Percentiles rank a stretch among this genome's conserved stretches.
Evolutionary conservation across 352 stramenopile genomes (phyloP).

Genomic region (Phytophthora vignae): DNA sequence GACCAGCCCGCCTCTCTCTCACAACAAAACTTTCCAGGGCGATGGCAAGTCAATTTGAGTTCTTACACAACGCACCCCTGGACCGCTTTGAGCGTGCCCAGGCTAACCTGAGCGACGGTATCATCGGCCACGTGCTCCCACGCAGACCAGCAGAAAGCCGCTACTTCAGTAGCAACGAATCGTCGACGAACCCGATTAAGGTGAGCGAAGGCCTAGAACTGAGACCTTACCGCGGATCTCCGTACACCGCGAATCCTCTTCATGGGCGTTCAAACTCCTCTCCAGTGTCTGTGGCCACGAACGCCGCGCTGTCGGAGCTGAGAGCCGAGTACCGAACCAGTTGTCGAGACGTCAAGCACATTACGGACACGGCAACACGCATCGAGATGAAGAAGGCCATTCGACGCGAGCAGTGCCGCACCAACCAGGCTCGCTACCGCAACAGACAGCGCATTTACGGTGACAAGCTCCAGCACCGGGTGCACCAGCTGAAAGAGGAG

Average conservation of each 20-base stretch:
- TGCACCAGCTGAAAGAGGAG: conserved; percentile 16
- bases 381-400: conserved; percentile 18
- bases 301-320: background rate
- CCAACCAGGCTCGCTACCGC: conserved; percentile 34
- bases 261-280: background rate
- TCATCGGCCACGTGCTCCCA: conserved; percentile 12
- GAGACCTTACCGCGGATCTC: background rate
- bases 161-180: background rate
- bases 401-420: conserved; percentile 26
- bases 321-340: background rate
- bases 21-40: conserved; percentile 10
- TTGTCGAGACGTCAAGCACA: background rate
- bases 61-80: background rate
- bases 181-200: background rate
- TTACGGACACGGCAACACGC: background rate
- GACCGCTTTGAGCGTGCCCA: background rate
- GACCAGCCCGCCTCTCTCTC: background rate
- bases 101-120: conserved; percentile 9
- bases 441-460: conserved; percentile 9
- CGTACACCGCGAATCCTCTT: background rate
- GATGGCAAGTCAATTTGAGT: conserved; percentile 20
- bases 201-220: background rate
- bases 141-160: background rate
- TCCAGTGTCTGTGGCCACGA: background rate
- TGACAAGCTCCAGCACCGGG: background rate